Conservation (phyloP, 106 monocot species). For the Iris macrosiphon region DNA sequence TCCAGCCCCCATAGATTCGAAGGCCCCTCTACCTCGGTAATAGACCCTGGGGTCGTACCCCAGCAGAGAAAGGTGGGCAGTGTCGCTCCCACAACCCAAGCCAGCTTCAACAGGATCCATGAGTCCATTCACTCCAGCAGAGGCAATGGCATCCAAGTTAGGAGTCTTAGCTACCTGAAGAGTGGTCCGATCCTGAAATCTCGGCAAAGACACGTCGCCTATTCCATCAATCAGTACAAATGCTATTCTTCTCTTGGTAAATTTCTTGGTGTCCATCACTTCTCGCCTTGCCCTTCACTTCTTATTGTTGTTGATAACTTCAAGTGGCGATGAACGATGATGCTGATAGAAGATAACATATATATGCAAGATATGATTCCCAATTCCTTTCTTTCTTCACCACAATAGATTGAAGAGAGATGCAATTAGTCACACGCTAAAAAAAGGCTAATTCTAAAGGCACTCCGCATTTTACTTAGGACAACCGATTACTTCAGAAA, state of each 20-base stretch:
- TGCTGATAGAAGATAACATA: no score
- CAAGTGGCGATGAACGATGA: no score
- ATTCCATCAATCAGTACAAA: slow-evolving; percentile 83
- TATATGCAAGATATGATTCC: no score
- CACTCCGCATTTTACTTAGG: no score
- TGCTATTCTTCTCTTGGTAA: slow-evolving; percentile 56
- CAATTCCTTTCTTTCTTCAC: no score
- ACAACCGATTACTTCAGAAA: no score
- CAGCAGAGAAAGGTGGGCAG: slow-evolving; percentile 85
- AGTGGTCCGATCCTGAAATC: slow-evolving; percentile 47
- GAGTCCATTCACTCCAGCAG: slow-evolving; percentile 78
- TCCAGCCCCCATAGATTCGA: slow-evolving; percentile 98
- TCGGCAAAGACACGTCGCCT: slow-evolving; percentile 82
- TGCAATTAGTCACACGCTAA: no score
- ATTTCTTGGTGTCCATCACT: slow-evolving; percentile 27
- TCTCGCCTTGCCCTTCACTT: neutral
- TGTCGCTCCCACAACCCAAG: slow-evolving; percentile 91
- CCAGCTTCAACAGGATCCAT: slow-evolving; percentile 99
- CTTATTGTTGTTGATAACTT: no score
- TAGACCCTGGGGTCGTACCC: slow-evolving; percentile 92
- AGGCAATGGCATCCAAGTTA: slow-evolving; percentile 79
- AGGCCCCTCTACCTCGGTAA: slow-evolving; percentile 90
- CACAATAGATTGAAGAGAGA: no score
- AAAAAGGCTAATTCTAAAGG: no score
- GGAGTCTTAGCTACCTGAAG: slow-evolving; percentile 64